These are phyloP conservation scores for Solanum piurae DNA, from an alignment of 257 asterid species.

Conservation along the genomic window DNA sequence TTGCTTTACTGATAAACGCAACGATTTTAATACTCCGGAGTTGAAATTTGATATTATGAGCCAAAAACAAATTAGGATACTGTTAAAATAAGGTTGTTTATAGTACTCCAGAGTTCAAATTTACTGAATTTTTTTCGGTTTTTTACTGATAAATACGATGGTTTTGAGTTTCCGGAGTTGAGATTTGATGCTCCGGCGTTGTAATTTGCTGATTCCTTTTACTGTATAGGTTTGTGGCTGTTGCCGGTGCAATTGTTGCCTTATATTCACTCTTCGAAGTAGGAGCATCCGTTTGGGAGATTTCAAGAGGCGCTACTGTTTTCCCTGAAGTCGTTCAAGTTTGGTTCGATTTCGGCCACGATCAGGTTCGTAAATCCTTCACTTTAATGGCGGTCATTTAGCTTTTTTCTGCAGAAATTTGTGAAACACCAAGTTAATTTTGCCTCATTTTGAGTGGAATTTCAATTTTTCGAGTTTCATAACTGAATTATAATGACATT, in stretches of 20 bases:
- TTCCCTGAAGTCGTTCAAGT: slow-evolving; percentile 35
- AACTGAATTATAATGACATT: background rate
- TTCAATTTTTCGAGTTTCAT: background rate
- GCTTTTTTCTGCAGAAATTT: background rate
- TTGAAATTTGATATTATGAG: background rate
- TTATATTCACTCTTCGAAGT: slow-evolving; percentile 36
- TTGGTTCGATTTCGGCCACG: slow-evolving; percentile 54
- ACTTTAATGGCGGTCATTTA: background rate
- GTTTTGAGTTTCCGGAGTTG: background rate
- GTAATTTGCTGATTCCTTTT: background rate
- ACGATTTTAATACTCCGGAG: background rate
- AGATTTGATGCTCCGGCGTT: background rate
- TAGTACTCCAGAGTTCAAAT: background rate
- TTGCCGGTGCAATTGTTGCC: slow-evolving; percentile 32
- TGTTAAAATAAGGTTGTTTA: background rate
- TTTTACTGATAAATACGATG: background rate
- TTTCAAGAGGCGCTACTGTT: slow-evolving; percentile 23
- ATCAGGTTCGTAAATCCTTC: slow-evolving; percentile 22
- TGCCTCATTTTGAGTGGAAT: background rate
- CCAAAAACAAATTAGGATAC: background rate
- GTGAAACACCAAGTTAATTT: background rate
- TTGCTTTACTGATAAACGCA: background rate
- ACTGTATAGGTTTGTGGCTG: slow-evolving; percentile 19
- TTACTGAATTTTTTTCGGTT: background rate
- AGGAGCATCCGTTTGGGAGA: slow-evolving; percentile 41